Base-by-base conservation (phyloP, 1,284 basidiomycete genomes). In the Austropuccinia psidii region DNA sequence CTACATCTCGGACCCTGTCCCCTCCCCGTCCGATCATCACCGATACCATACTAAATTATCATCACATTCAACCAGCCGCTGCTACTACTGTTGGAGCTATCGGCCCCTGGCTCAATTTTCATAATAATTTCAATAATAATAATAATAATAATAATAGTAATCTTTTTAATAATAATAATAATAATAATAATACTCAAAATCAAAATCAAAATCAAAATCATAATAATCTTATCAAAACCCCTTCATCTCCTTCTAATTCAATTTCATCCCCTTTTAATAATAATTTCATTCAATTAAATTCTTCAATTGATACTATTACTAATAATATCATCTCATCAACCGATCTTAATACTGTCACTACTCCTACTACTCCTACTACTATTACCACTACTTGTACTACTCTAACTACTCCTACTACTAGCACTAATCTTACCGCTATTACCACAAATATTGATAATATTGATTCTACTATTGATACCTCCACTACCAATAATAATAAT, bases 31-130 rank as follows among this genome's bases (percentile, higher is more conserved):
- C 68, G 68, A 60, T 60, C 45, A 43, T 49, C 58, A 72, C 55
- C 68, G 68, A 72, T 72, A 55, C 68, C 57, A 50, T 72, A 60
- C 68, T 61, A 47, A 72, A 61, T 49, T 72, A 61, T 49, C 68
- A 29, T 61, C 45, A 60, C 55, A 57, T 60, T 45, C 55, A 72
- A 57, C 55, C 68, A 57, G 68, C 68, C 55, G 68, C 68, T 57
- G 66, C 66, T 58, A 49, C 49, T 52, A 49, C 64, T 49, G n/a
- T n/a, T n/a, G n/a, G n/a, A n/a, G 68, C 68, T 72, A 57, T 72
- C 68, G 68, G 55, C 57, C 68, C 68, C 68, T 72, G 68, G 68
- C 68, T 72, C 52, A 47, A 54, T 57, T 35, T 33, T 45, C n/a
- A n/a, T n/a, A n/a, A n/a, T n/a, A n/a, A n/a, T n/a, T n/a, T n/a